These are phyloP conservation scores for Sugiyamaella novakii DNA, from an alignment of 1,139 yeast genomes.

Conservation along the genomic window DNA sequence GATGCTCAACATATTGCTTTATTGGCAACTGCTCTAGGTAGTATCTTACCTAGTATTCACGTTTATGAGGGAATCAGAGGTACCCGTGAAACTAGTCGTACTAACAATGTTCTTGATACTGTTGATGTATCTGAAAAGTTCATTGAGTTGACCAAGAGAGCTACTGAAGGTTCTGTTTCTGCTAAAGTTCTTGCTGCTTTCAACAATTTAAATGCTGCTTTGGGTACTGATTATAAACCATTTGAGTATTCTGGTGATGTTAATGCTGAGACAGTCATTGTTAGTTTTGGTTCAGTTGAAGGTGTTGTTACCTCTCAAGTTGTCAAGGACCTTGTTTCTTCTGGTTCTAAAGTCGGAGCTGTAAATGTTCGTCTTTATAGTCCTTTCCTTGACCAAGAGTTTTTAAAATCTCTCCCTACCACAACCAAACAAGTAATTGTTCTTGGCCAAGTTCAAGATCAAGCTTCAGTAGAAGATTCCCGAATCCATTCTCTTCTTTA, in stretches of 20 bases:
- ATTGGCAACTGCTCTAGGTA: conserved; percentile 65
- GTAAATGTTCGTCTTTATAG: conserved; percentile 75
- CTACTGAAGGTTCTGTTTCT: conserved; percentile 19
- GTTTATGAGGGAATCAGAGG: conserved; percentile 80
- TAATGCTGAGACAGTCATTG: conserved; percentile 69
- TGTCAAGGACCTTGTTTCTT: conserved; percentile 34
- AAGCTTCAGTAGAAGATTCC: conserved; percentile 42
- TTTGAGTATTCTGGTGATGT: conserved; percentile 71
- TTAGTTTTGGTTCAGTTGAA: conserved; percentile 74
- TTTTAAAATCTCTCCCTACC: conserved; percentile 59
- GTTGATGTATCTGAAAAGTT: conserved; percentile 50
- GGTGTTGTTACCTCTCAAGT: conserved; percentile 55
- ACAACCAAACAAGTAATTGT: conserved; percentile 64
- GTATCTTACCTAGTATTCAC: conserved; percentile 63
- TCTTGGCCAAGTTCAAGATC: conserved; percentile 54
- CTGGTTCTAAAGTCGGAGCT: conserved; percentile 56
- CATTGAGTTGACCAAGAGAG: conserved; percentile 32
- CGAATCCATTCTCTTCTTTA: conserved; percentile 47
- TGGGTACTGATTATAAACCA: conserved; percentile 62
- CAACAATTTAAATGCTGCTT: conserved; percentile 48
- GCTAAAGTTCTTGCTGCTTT: conserved; percentile 25
- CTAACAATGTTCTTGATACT: conserved; percentile 51
- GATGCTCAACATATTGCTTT: conserved; percentile 64
- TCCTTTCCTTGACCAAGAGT: conserved; percentile 59
- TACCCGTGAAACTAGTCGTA: conserved; percentile 57